Percentiles rank a stretch among this genome's conserved stretches.
These are phyloP conservation scores for Coemansia sp. DNA, from an alignment of 192 early-diverging fungal genomes.

Conservation along the genomic window DNA sequence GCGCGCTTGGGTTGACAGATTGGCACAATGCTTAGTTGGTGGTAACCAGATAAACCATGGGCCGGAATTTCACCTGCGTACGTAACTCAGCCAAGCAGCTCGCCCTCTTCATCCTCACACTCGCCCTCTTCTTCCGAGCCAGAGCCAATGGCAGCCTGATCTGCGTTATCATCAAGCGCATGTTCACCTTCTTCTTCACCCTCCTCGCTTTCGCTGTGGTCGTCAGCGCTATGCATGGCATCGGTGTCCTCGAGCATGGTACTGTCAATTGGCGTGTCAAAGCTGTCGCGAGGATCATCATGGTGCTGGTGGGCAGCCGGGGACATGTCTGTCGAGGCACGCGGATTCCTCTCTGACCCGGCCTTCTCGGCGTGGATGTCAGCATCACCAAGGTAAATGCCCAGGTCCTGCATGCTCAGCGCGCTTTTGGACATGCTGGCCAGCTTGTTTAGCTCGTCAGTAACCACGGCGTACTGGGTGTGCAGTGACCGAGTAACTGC, in stretches of 20 bases:
- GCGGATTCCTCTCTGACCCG: slow-evolving; percentile 13
- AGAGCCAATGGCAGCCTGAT: background rate
- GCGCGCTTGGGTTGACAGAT: too few species aligned
- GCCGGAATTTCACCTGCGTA: too few species aligned
- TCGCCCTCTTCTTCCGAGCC: slow-evolving; percentile 31
- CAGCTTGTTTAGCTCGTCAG: slow-evolving; percentile 30
- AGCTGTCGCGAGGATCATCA: slow-evolving; percentile 19
- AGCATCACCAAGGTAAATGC: slow-evolving; percentile 37
- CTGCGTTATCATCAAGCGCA: slow-evolving; percentile 12
- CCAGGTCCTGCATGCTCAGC: slow-evolving; percentile 45
- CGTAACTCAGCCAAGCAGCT: slow-evolving; percentile 23
- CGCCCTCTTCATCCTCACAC: slow-evolving; percentile 47
- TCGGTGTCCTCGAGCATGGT: slow-evolving; percentile 18
- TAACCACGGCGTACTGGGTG: slow-evolving; percentile 31
- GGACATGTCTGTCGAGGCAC: slow-evolving; percentile 19
- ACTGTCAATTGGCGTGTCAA: slow-evolving; percentile 23
- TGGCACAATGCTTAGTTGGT: too few species aligned
- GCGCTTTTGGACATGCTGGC: slow-evolving; percentile 42
- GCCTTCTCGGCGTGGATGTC: slow-evolving; percentile 19
- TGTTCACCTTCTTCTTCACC: slow-evolving; percentile 19
- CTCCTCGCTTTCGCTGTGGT: slow-evolving; percentile 5
- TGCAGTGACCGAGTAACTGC: slow-evolving; percentile 25
- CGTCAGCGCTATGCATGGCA: background rate
- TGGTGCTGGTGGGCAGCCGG: slow-evolving; percentile 24
- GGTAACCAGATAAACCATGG: too few species aligned